Percentiles rank a stretch among this genome's conserved stretches.
Evolutionary conservation across 108 stramenopile genomes (phyloP).

Genomic region (Pseudonitzschia multiseries): DNA sequence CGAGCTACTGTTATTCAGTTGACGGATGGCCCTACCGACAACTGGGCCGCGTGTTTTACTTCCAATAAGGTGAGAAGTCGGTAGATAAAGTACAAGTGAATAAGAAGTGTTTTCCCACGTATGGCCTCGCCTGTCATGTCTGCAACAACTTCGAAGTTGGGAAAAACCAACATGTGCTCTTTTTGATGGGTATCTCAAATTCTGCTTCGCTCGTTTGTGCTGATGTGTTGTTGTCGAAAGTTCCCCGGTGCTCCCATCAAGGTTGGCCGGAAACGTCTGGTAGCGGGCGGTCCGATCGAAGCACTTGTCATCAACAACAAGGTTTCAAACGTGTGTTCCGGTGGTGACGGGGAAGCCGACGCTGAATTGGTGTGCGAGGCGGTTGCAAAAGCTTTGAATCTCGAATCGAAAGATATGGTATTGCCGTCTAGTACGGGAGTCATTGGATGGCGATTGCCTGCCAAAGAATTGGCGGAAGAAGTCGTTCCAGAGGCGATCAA

Average conservation of each 20-base stretch:
- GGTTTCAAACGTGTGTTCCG: conserved; percentile 94
- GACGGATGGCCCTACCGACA: conserved; percentile 82
- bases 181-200: neutral
- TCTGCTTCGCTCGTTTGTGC: neutral
- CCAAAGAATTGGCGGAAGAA: conserved; percentile 78
- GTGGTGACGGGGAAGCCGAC: conserved; percentile 85
- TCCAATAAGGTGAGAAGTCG: conserved; percentile 60
- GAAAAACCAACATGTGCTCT: too few species aligned
- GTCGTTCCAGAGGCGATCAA: conserved; percentile 76
- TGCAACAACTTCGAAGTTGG: neutral
- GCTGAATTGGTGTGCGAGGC: conserved; percentile 86
- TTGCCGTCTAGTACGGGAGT: conserved; percentile 94
- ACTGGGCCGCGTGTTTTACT: conserved; percentile 87
- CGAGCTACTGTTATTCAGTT: conserved; percentile 82
- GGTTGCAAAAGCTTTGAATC: conserved; percentile 72
- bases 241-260: conserved; percentile 94
- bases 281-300: conserved; percentile 75
- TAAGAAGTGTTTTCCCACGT: neutral
- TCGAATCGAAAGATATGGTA: conserved; percentile 70
- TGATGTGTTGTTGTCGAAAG: conserved; percentile 24
- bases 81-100: neutral
- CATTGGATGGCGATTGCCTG: conserved; percentile 97
- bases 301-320: conserved; percentile 96
- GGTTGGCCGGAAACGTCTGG: conserved; percentile 81
- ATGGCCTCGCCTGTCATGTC: neutral